These are phyloP conservation scores for Termitomyces sp. DNA, from an alignment of 768 basidiomycete genomes.

Conservation along the genomic window DNA sequence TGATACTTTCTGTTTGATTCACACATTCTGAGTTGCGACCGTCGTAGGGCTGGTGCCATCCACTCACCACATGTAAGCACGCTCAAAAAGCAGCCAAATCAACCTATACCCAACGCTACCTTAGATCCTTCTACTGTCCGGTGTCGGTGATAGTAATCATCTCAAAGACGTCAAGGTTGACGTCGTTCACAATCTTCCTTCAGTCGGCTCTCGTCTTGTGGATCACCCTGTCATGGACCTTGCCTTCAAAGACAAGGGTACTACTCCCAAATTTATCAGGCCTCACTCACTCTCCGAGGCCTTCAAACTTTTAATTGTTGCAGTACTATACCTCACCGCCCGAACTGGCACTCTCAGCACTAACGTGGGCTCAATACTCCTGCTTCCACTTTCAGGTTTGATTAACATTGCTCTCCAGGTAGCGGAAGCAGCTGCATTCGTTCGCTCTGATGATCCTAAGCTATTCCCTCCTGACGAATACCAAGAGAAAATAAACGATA, in stretches of 20 bases:
- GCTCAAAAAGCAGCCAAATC: neutral
- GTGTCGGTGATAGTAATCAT: constrained; percentile 67
- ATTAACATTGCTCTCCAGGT: constrained; percentile 27
- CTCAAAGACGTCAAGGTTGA: constrained; percentile 55
- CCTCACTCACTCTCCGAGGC: constrained; percentile 29
- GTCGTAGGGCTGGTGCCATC: constrained; percentile 54
- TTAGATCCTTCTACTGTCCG: constrained; percentile 71
- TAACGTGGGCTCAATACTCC: constrained; percentile 41
- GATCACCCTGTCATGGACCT: constrained; percentile 69
- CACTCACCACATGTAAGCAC: constrained; percentile 56
- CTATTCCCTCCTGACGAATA: constrained; percentile 43
- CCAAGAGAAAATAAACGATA: constrained; percentile 39
- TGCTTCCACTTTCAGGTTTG: neutral
- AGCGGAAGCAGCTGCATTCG: constrained; percentile 58
- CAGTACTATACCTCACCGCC: constrained; percentile 41
- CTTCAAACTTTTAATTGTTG: constrained; percentile 28
- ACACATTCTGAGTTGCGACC: neutral
- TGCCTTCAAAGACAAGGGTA: constrained; percentile 51
- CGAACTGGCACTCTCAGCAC: constrained; percentile 51
- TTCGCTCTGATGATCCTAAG: constrained; percentile 51
- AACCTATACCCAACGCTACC: neutral
- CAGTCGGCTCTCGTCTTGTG: constrained; percentile 71
- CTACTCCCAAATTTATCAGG: constrained; percentile 40
- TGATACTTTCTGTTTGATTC: neutral
- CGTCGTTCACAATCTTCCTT: constrained; percentile 61